Conservation (phyloP, 1,284 basidiomycete species). For the Takashimella koratensis region DNA sequence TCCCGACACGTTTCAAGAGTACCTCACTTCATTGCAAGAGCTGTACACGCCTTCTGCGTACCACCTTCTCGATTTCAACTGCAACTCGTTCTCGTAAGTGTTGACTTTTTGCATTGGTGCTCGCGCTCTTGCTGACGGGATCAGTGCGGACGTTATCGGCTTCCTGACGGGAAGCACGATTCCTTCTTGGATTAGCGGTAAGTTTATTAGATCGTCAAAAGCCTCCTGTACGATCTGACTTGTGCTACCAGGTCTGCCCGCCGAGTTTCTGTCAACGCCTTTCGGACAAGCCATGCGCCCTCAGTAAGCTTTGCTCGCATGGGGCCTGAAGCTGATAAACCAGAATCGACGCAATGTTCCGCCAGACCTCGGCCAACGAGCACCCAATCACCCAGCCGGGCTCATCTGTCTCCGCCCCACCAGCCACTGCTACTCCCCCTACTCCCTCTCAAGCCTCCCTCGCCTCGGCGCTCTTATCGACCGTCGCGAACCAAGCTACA, state of each 20-base stretch:
- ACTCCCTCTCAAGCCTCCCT: constrained; percentile 54
- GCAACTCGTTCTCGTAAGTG: constrained; percentile 65
- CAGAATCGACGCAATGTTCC: constrained; percentile 76
- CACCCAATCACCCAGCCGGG: constrained; percentile 26
- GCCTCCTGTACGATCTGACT: not conserved
- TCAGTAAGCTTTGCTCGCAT: constrained; percentile 46
- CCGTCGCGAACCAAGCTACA: constrained; percentile 59
- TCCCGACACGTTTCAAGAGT: constrained; percentile 75
- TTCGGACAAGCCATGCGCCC: constrained; percentile 82
- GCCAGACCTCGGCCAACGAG: constrained; percentile 52
- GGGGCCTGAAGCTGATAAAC: not conserved
- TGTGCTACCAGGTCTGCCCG: constrained; percentile 63
- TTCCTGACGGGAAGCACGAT: constrained; percentile 77
- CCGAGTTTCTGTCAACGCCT: constrained; percentile 84
- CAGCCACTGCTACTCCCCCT: constrained; percentile 10
- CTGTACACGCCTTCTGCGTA: constrained; percentile 89
- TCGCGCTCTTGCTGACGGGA: too few species aligned
- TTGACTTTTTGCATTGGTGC: too few species aligned
- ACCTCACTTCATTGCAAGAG: constrained; percentile 66
- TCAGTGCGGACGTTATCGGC: constrained; percentile 74
- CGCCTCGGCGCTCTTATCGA: constrained; percentile 60
- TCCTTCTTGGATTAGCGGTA: constrained; percentile 65
- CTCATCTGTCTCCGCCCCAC: constrained; percentile 7
- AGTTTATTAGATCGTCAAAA: constrained; percentile 11
- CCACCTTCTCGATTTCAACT: constrained; percentile 69